Evolutionary conservation across 73 alveolate genomes (phyloP), one percentile per base, ranked within the genome.

Genomic region (Paramecium bursaria): DNA sequence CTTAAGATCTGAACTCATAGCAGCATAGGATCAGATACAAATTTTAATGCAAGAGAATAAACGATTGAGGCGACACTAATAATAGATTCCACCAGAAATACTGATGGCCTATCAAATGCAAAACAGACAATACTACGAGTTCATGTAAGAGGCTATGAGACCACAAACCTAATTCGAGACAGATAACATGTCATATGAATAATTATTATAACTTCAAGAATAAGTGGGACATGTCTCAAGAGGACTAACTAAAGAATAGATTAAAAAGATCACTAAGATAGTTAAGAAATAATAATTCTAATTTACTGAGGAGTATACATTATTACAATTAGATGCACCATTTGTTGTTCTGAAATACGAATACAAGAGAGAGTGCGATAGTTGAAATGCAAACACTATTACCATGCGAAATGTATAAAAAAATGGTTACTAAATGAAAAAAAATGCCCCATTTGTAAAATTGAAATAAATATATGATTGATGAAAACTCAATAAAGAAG

Each of bases 381-480:
- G 39, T 46, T 79, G 39, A 61, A 61, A 23, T 79, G 89, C 19
- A 79, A 73, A 50, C 89, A 79, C 54, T 22, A 33, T 7, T 79
- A 54, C 22, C 89, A 79, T 23, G 44, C 82, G n/a, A 50, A 54
- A 27, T 79, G 89, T 55, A 73, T 79, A 2, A 73, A 52, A 4
- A 54, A 47, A 48, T 79, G 89, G 89, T 61, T 79, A 31, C 23
- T 25, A 11, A 4, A 19, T 30, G 77, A 79, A 54, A 79, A 79
- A 61, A 79, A 79, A 54, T 79, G 89, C 46, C 89, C 89, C 33
- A 73, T 79, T 23, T 79, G 89, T 22, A 49, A 52, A 42, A 19
- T 50, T 39, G 89, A 79, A 79, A 48, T 54, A 31, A n/a, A n/a
- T n/a, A n/a, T n/a, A n/a, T n/a, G n/a, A n/a, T n/a, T n/a, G n/a